Conservation (phyloP, 1,139 yeast genomes). For the Spathaspora jeffriesii region DNA sequence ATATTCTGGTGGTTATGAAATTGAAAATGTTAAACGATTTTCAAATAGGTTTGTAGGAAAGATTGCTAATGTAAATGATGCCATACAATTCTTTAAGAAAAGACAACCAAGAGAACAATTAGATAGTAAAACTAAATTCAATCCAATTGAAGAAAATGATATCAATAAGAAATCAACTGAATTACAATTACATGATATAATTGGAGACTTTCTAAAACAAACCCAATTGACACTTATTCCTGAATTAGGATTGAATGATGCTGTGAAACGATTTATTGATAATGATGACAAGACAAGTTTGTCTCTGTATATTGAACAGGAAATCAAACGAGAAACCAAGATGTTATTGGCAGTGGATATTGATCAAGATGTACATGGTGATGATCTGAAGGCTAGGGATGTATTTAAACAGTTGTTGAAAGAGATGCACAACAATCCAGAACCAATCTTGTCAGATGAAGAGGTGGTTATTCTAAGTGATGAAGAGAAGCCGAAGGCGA, state of each 20-base stretch:
- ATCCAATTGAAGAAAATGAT: slow-evolving; percentile 16
- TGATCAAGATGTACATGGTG: slow-evolving; percentile 31
- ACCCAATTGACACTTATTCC: slow-evolving; percentile 72
- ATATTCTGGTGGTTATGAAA: slow-evolving; percentile 86
- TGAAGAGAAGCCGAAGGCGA: slow-evolving; percentile 11
- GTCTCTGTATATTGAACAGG: slow-evolving; percentile 66
- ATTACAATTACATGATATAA: slow-evolving; percentile 21
- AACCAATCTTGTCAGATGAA: slow-evolving; percentile 9
- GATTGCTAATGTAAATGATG: slow-evolving; percentile 89
- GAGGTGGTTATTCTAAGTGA: slow-evolving; percentile 15
- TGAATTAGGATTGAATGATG: slow-evolving; percentile 73
- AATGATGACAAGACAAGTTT: slow-evolving; percentile 81
- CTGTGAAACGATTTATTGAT: slow-evolving; percentile 71
- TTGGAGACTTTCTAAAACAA: slow-evolving; percentile 60
- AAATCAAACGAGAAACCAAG: slow-evolving; percentile 63
- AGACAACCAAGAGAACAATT: slow-evolving; percentile 16
- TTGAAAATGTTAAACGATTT: slow-evolving; percentile 87
- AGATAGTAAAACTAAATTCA: slow-evolving; percentile 19
- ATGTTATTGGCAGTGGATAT: slow-evolving; percentile 49
- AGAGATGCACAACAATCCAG: slow-evolving; percentile 13
- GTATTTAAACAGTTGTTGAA: slow-evolving; percentile 30
- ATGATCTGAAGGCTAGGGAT: slow-evolving; percentile 25
- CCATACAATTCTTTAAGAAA: slow-evolving; percentile 68
- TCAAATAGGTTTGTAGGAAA: slow-evolving; percentile 88
- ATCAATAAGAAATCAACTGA: slow-evolving; percentile 18